Conservation (phyloP, 495 filamentous ascomycete species). For the Xylaria longipes region DNA sequence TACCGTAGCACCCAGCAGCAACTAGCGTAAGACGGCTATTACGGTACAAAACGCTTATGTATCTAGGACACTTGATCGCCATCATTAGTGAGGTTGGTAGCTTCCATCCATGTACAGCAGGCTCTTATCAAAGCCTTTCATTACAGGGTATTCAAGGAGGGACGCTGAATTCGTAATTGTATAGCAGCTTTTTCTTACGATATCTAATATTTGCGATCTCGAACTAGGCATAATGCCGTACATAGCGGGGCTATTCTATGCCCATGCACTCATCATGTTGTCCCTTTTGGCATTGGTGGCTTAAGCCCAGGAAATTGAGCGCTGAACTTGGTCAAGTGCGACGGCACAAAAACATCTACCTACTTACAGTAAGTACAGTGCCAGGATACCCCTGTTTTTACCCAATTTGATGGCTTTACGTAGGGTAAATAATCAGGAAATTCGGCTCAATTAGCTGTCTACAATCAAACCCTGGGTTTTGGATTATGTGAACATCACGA, state of each 20-base stretch:
- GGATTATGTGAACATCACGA: background rate
- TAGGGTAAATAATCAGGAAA: background rate
- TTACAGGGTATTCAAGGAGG: background rate
- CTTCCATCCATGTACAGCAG: too few relatives aligned
- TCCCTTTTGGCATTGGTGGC: background rate
- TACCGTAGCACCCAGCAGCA: too few relatives aligned
- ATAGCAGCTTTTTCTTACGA: too few relatives aligned
- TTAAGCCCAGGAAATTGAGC: background rate
- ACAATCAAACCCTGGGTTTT: background rate
- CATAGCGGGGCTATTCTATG: background rate
- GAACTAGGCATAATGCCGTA: background rate
- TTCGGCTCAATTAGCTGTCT: background rate
- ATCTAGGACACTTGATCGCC: background rate
- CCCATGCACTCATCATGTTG: background rate
- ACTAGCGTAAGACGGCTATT: background rate
- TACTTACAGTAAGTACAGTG: too few relatives aligned
- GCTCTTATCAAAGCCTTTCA: too few relatives aligned
- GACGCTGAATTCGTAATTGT: background rate
- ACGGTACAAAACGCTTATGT: background rate
- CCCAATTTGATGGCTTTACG: background rate
- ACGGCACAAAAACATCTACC: background rate
- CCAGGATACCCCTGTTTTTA: background rate
- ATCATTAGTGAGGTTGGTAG: too few relatives aligned
- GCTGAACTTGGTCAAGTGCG: background rate
- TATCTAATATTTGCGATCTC: background rate